phyloP scores from a whole-genome alignment of 2,329 filamentous ascomycete species.

The Calonectria pseudoturangicola region DNA sequence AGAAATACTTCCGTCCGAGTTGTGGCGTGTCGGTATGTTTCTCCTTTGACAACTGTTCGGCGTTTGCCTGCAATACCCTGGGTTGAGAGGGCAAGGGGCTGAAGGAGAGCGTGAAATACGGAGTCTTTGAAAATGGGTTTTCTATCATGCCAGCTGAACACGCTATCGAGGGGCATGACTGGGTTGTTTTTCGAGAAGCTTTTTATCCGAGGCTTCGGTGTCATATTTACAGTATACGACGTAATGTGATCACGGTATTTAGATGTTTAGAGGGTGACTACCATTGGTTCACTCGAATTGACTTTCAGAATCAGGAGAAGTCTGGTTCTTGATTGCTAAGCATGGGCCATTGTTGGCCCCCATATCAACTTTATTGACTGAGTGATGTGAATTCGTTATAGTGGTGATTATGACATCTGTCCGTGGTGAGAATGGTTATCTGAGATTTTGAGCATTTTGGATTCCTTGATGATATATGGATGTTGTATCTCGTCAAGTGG shows the following conservation, averaged over 20 bases:
- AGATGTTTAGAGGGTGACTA: background rate
- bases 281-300: background rate
- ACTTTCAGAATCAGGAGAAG: background rate
- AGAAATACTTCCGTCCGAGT: background rate
- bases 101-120: background rate
- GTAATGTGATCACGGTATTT: conserved; percentile 34
- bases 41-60: conserved; percentile 9
- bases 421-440: background rate
- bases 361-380: too few relatives aligned
- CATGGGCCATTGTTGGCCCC: background rate
- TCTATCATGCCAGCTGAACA: background rate
- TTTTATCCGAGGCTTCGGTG: background rate
- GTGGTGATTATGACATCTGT: too few relatives aligned
- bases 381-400: too few relatives aligned
- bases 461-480: background rate
- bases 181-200: conserved; percentile 18
- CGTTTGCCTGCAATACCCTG: conserved; percentile 24
- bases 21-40: conserved; percentile 9
- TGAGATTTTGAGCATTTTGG: too few relatives aligned
- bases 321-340: background rate
- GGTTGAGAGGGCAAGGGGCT: background rate
- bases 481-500: background rate
- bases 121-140: conserved; percentile 4
- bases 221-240: conserved; percentile 38
- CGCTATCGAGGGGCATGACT: background rate